Percentiles rank a stretch among this genome's conserved stretches.
phyloP scores from a whole-genome alignment of 352 stramenopile genomes.

The Phytophthora pinifolia region DNA sequence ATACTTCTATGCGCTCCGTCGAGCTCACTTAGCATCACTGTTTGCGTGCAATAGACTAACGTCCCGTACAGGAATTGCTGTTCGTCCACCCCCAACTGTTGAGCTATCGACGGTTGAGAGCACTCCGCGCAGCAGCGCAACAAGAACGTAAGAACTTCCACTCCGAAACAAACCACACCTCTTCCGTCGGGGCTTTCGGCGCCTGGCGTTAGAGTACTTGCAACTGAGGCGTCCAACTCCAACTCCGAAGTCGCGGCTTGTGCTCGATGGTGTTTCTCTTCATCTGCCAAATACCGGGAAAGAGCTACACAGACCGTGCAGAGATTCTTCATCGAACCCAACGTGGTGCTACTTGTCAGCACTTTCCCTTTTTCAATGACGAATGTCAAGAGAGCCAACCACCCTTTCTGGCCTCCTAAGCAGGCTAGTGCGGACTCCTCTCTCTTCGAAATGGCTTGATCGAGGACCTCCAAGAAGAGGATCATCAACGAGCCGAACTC shows the following conservation, averaged over 20 bases:
- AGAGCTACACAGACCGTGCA: slow-evolving; percentile 54
- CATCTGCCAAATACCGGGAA: slow-evolving; percentile 52
- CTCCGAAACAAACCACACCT: slow-evolving; percentile 47
- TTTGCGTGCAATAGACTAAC: slow-evolving; percentile 67
- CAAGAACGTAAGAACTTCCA: slow-evolving; percentile 51
- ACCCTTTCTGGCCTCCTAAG: slow-evolving; percentile 50
- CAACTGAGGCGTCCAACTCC: neutral
- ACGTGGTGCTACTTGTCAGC: slow-evolving; percentile 43
- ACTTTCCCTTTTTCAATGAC: slow-evolving; percentile 49
- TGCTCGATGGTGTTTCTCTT: slow-evolving; percentile 44
- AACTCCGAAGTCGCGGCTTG: neutral
- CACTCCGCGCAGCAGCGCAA: slow-evolving; percentile 47
- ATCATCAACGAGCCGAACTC: slow-evolving; percentile 68
- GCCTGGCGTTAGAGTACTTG: neutral
- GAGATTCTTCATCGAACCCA: slow-evolving; percentile 58
- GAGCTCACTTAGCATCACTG: slow-evolving; percentile 57
- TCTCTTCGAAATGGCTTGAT: slow-evolving; percentile 30
- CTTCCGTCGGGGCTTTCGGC: neutral
- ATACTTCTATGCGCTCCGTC: slow-evolving; percentile 37
- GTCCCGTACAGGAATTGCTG: slow-evolving; percentile 76
- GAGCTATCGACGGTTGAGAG: slow-evolving; percentile 29
- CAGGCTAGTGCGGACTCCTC: slow-evolving; percentile 1
- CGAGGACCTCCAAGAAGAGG: slow-evolving; percentile 57
- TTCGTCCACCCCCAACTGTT: slow-evolving; percentile 49
- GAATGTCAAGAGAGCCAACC: slow-evolving; percentile 58